Evolutionary conservation across 768 basidiomycete species (phyloP).

Genomic region (Mycena chlorophos): DNA sequence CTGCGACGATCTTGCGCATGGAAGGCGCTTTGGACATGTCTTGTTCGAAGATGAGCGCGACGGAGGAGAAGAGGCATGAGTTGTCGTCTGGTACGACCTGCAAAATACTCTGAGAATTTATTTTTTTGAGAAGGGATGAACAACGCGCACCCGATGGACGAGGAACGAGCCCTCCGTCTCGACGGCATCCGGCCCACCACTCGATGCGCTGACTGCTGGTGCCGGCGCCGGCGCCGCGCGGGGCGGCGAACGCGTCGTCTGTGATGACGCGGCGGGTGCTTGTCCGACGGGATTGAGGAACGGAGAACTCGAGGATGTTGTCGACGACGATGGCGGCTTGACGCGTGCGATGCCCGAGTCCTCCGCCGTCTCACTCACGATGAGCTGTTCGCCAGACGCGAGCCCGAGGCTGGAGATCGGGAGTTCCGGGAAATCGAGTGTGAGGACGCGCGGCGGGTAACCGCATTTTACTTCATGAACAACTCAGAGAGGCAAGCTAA

Average conservation of each 20-base stretch:
- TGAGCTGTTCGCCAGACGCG: constrained; percentile 79
- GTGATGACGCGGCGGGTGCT: background rate
- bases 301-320: constrained; percentile 8
- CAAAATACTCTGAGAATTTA: background rate
- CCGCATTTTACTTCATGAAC: constrained; percentile 66
- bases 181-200: constrained; percentile 65
- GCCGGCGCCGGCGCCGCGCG: constrained; percentile 22
- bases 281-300: constrained; percentile 6
- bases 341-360: constrained; percentile 22
- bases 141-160: constrained; percentile 61
- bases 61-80: constrained; percentile 87
- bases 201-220: no score
- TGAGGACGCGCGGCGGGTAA: constrained; percentile 79
- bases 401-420: constrained; percentile 78
- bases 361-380: constrained; percentile 55
- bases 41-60: constrained; percentile 85
- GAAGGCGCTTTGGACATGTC: constrained; percentile 66
- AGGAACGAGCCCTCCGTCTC: constrained; percentile 63
- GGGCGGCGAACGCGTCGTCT: constrained; percentile 10
- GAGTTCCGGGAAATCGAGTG: constrained; percentile 70
- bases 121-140: background rate
- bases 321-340: constrained; percentile 25
- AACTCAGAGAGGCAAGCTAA: constrained; percentile 8
- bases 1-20: constrained; percentile 80
- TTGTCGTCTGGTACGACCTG: constrained; percentile 97